A percentile compares a stretch with the other conserved stretches of the same genome.
Evolutionary conservation across 148 eudicot genomes (phyloP).

Genomic region (Camellia lanceoleosa): DNA sequence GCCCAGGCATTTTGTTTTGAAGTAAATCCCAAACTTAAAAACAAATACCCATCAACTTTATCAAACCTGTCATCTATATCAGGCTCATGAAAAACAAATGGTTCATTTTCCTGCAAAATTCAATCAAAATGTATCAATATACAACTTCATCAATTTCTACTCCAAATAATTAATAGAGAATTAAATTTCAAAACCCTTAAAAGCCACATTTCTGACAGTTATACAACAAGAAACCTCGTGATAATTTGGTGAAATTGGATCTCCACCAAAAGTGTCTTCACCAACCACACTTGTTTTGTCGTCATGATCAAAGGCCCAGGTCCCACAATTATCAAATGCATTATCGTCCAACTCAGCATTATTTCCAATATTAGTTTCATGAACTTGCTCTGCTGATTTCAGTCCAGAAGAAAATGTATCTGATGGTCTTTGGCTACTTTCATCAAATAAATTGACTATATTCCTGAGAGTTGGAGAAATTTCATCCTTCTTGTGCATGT

Average conservation of each 20-base stretch:
- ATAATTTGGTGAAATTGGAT: constrained; percentile 41
- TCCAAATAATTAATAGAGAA: background rate
- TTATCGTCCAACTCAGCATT: constrained; percentile 35
- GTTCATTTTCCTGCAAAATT: constrained; percentile 51
- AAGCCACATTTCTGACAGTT: background rate
- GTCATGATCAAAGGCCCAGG: constrained; percentile 52
- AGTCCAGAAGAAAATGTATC: constrained; percentile 31
- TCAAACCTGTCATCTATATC: constrained; percentile 51
- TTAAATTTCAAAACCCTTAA: background rate
- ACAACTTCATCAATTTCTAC: background rate
- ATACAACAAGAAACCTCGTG: constrained; percentile 37
- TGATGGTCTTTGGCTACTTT: constrained; percentile 44
- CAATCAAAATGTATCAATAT: background rate
- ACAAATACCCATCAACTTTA: constrained; percentile 56
- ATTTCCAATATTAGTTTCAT: constrained; percentile 19
- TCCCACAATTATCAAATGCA: constrained; percentile 43
- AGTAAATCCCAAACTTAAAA: constrained; percentile 57
- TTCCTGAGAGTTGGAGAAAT: constrained; percentile 73
- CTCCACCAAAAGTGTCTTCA: constrained; percentile 39
- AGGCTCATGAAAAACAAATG: constrained; percentile 31
- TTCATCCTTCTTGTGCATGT: constrained; percentile 41
- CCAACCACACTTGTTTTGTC: constrained; percentile 50
- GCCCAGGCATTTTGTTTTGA: constrained; percentile 93
- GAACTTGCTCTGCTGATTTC: constrained; percentile 23
- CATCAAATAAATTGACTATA: constrained; percentile 65